Conservation (phyloP, 331 rosid genomes). For the Pyracantha coccinea region DNA sequence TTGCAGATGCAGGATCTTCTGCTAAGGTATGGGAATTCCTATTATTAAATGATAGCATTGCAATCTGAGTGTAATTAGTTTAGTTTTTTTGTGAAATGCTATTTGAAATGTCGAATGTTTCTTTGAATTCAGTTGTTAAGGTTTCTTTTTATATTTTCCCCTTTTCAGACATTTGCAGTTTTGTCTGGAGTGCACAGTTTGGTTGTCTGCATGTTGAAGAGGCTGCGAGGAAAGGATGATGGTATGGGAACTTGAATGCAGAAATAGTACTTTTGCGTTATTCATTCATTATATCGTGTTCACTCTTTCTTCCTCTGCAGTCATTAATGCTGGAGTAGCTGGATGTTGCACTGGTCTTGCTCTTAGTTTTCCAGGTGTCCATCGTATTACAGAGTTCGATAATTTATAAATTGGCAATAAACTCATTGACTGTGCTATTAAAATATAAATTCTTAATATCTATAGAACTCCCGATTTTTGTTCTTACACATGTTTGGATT, state of each 20-base stretch:
- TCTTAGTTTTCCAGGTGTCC: conserved; percentile 87
- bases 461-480: not conserved
- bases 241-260: conserved; percentile 30
- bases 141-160: not conserved
- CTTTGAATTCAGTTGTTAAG: not conserved
- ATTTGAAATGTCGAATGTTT: not conserved
- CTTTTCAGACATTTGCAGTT: conserved; percentile 82
- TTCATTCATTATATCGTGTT: not conserved
- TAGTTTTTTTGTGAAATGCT: not conserved
- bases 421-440: not conserved
- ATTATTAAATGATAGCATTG: not conserved
- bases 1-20: conserved; percentile 73
- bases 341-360: conserved; percentile 99
- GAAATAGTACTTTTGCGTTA: not conserved
- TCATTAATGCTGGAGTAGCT: conserved; percentile 92
- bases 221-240: conserved; percentile 94
- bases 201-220: conserved; percentile 91
- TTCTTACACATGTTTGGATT: not conserved
- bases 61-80: not conserved
- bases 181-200: conserved; percentile 95
- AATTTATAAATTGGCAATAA: not conserved
- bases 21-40: conserved; percentile 55
- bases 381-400: not conserved
- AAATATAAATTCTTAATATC: not conserved
- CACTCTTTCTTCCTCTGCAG: conserved; percentile 34